phyloP scores from a whole-genome alignment of 495 filamentous ascomycete genomes.

The Neurospora terricola region DNA sequence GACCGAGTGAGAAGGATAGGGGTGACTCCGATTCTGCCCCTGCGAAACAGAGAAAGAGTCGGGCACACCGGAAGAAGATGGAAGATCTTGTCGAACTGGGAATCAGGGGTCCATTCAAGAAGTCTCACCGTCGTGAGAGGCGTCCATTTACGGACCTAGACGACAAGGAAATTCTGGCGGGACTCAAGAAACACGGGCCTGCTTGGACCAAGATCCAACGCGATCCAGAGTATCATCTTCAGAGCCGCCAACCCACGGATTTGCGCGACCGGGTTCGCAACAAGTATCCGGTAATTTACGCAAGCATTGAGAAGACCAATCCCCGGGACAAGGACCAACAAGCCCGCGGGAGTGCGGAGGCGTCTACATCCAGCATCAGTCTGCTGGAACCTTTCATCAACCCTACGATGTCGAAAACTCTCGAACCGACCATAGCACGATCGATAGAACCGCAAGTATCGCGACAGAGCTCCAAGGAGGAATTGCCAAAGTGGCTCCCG shows the following conservation, averaged over 20 bases:
- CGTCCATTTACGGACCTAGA: conserved; percentile 64
- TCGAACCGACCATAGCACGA: conserved; percentile 19
- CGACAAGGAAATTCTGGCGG: conserved; percentile 65
- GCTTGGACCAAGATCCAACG: conserved; percentile 73
- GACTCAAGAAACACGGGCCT: conserved; percentile 64
- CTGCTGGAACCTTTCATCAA: conserved; percentile 33
- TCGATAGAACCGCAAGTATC: conserved; percentile 28
- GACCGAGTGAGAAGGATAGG: conserved; percentile 9
- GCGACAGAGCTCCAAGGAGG: conserved; percentile 30
- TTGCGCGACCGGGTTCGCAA: conserved; percentile 75
- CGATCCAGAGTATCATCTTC: conserved; percentile 56
- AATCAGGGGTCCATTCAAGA: conserved; percentile 44
- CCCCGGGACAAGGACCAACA: conserved; percentile 27
- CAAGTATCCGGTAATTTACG: conserved; percentile 56
- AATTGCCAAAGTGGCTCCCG: conserved; percentile 26
- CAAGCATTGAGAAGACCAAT: conserved; percentile 45
- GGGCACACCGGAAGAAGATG: conserved; percentile 43
- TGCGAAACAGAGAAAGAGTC: conserved; percentile 31
- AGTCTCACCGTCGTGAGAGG: conserved; percentile 42
- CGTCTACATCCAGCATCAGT: conserved; percentile 11
- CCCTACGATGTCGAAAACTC: conserved; percentile 23
- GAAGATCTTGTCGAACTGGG: conserved; percentile 48
- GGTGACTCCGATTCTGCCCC: conserved; percentile 11
- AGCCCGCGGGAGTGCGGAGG: conserved; percentile 5
- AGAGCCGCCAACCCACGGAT: conserved; percentile 62